These are phyloP conservation scores for Quercus berberidifolia DNA, from an alignment of 306 rosid genomes.

Conservation along the genomic window DNA sequence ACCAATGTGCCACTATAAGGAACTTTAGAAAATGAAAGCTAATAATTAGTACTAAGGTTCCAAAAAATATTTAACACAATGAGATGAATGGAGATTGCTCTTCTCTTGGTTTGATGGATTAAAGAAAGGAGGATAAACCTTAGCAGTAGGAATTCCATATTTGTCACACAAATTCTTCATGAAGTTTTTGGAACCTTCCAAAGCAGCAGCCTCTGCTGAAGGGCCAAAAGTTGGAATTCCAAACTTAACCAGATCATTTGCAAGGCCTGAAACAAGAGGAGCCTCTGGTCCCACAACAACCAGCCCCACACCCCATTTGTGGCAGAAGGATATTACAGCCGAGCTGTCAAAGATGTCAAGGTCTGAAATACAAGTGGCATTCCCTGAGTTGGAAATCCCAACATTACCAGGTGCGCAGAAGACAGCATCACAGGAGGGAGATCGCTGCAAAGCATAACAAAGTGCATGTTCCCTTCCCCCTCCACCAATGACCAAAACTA, in stretches of 20 bases:
- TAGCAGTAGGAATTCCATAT: slow-evolving; percentile 87
- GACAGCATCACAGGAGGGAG: slow-evolving; percentile 65
- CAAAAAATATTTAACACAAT: not conserved
- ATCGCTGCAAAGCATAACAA: slow-evolving; percentile 84
- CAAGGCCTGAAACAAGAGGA: slow-evolving; percentile 83
- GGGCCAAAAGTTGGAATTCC: slow-evolving; percentile 95
- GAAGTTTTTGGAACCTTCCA: slow-evolving; percentile 96
- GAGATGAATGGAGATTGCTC: not conserved
- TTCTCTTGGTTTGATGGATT: no score
- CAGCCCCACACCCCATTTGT: slow-evolving; percentile 66
- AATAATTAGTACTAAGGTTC: not conserved
- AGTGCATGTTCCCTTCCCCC: slow-evolving; percentile 98
- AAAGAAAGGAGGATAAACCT: slow-evolving; percentile 46
- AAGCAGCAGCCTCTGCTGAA: slow-evolving; percentile 94
- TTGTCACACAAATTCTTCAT: slow-evolving; percentile 91
- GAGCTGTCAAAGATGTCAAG: slow-evolving; percentile 60
- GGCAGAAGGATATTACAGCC: slow-evolving; percentile 69
- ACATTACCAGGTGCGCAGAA: slow-evolving; percentile 95
- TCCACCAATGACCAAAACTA: slow-evolving; percentile 85
- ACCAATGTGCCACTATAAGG: not conserved
- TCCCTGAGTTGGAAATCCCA: slow-evolving; percentile 79
- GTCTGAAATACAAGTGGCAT: slow-evolving; percentile 72
- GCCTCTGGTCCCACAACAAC: slow-evolving; percentile 97
- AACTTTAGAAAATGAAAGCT: not conserved
- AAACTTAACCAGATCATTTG: slow-evolving; percentile 60